Conservation (phyloP, 1,139 yeast species). For the Blastobotrys arbuscula region DNA sequence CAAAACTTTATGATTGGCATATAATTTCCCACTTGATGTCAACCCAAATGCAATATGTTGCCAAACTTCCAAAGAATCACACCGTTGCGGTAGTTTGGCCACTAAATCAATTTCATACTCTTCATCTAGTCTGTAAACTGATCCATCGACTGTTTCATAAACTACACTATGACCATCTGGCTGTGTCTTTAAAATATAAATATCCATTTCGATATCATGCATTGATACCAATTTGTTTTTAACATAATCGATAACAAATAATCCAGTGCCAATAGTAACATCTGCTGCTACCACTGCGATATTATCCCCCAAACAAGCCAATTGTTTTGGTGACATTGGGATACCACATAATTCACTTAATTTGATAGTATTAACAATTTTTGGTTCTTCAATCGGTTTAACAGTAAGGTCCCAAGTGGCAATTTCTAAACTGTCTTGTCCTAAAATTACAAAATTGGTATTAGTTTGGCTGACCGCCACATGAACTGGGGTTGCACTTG, state of each 20-base stretch:
- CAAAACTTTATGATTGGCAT: conserved; percentile 56
- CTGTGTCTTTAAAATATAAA: conserved; percentile 52
- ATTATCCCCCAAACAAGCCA: conserved; percentile 50
- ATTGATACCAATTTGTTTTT: conserved; percentile 6
- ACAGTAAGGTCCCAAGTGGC: conserved; percentile 38
- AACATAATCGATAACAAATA: conserved; percentile 8
- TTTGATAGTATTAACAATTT: conserved; percentile 35
- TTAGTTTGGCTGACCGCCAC: conserved; percentile 62
- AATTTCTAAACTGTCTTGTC: conserved; percentile 40
- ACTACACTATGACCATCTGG: conserved; percentile 50
- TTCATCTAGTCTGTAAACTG: conserved; percentile 40
- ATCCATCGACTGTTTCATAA: conserved; percentile 61
- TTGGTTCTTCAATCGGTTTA: conserved; percentile 43
- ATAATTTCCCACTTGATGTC: conserved; percentile 62
- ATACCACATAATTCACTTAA: conserved; percentile 32
- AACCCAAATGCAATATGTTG: conserved; percentile 59
- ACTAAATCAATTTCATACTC: conserved; percentile 34
- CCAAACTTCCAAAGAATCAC: conserved; percentile 47
- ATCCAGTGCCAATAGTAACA: conserved; percentile 16
- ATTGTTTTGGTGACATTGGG: conserved; percentile 44
- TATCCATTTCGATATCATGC: conserved; percentile 39
- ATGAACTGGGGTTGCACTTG: conserved; percentile 48
- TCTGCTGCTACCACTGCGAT: conserved; percentile 56
- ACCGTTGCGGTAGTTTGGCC: conserved; percentile 61
- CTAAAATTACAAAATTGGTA: conserved; percentile 51